Base-by-base conservation (phyloP, 1,284 basidiomycete genomes). In the Fomitopsis pinicola region DNA sequence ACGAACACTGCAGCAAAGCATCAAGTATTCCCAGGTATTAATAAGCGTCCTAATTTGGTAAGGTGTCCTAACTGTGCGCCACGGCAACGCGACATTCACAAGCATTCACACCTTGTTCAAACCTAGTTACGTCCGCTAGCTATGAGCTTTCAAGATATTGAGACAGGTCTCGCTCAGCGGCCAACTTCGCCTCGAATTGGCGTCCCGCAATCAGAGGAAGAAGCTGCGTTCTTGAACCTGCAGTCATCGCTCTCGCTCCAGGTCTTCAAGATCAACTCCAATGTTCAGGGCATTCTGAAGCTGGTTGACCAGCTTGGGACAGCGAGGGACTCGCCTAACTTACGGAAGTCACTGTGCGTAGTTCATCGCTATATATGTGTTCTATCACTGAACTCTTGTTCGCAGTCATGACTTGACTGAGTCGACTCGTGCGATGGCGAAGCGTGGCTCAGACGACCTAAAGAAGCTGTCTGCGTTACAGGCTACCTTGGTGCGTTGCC, bases 261-360 rank as follows among this genome's bases (percentile, higher is more conserved):
- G 74, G 92, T 98, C 63, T 98, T 99, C 88, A 98, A 98, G 84
- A 95, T 99, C 80, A 97, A 97, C 71, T 87, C 92, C 63, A 99
- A 99, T 76, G 95, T 98, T 6, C 92, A 96, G 69, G 96, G 93
- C 14, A 97, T 99, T 58, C 78, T 95, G 71, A 94, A 94, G 73
- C 82, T 97, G 26, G 91, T 99, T 12, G 93, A 97, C 70, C 91
- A 97, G 73, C 82, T 98, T 3, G 95, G 95, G 5, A 92, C 89
- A 0, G 78, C 78, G 26, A 86, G 87, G 68, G 95, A 97, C 72
- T 92, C 87, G 62, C 80, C 86, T 30, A 74, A 80, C 48, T 77
- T 97, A 62, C 80, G 95, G 65, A 93, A 91, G 75, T 87, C 83
- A 57, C 77, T 95, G 93, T 94, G 69, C 66, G 91, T 82, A 54